These are phyloP conservation scores for Haberlea rhodopensis DNA, from an alignment of 257 asterid genomes.

Conservation along the genomic window DNA sequence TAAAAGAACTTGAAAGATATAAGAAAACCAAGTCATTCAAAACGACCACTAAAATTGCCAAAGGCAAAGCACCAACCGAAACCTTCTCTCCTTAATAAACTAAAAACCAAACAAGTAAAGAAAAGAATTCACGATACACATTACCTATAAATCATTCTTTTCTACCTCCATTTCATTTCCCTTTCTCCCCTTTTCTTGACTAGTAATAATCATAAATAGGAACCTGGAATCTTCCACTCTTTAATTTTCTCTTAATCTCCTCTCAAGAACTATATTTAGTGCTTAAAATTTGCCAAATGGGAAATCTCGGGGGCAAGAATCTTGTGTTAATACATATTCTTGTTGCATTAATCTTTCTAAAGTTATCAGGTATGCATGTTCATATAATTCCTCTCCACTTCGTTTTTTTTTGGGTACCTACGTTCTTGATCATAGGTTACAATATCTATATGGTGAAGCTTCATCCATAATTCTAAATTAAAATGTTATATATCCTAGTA, in stretches of 20 bases:
- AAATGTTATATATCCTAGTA: too few species aligned
- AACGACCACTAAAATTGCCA: constrained; percentile 12
- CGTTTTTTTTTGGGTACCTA: too few species aligned
- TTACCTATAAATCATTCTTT: constrained; percentile 29
- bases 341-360: constrained; percentile 22
- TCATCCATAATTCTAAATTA: too few species aligned
- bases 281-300: constrained; percentile 10
- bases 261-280: constrained; percentile 13
- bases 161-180: constrained; percentile 39
- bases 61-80: constrained; percentile 35
- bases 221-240: constrained; percentile 25
- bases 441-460: not conserved
- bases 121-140: constrained; percentile 36
- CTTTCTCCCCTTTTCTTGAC: constrained; percentile 27
- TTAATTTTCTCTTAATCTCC: not conserved
- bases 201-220: not conserved
- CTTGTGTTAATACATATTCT: not conserved
- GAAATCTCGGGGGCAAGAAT: not conserved
- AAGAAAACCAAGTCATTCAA: not conserved
- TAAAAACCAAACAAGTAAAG: constrained; percentile 46
- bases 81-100: constrained; percentile 28
- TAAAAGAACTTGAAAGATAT: constrained; percentile 5
- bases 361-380: constrained; percentile 41
- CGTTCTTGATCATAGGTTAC: not conserved
- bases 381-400: too few species aligned